A percentile compares a stretch with the other conserved stretches of the same genome.
These are phyloP conservation scores for Xylaria intraflava DNA, from an alignment of 495 filamentous ascomycete genomes.

Conservation along the genomic window DNA sequence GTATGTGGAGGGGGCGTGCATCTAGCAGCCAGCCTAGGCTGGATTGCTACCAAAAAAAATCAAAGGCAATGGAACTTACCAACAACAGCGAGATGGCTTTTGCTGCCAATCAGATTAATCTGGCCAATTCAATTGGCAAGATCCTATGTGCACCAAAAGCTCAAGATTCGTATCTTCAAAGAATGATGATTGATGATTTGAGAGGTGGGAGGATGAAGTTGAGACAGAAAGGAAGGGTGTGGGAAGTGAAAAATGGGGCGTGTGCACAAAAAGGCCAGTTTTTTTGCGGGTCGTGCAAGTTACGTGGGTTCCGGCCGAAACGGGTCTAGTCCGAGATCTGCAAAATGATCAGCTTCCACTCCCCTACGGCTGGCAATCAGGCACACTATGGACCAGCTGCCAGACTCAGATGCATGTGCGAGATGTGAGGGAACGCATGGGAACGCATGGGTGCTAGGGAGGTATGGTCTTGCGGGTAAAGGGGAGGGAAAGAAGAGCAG, in stretches of 20 bases:
- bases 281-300: neutral
- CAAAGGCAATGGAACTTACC: constrained; percentile 1
- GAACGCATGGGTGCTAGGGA: neutral
- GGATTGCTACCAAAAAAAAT: neutral
- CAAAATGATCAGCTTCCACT: constrained; percentile 15
- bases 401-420: neutral
- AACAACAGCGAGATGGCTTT: neutral
- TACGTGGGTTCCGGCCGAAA: neutral
- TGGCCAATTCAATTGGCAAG: neutral
- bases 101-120: neutral
- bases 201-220: neutral
- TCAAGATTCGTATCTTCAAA: neutral
- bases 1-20: neutral
- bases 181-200: neutral
- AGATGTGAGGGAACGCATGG: neutral
- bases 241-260: neutral
- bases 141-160: neutral
- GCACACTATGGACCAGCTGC: neutral
- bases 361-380: neutral
- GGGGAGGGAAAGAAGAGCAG: neutral
- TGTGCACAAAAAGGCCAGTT: too few species aligned
- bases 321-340: constrained; percentile 11
- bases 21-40: neutral
- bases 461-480: neutral
- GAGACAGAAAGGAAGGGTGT: neutral